phyloP scores from a whole-genome alignment of 2,329 filamentous ascomycete genomes.

The Alternaria viburni region DNA sequence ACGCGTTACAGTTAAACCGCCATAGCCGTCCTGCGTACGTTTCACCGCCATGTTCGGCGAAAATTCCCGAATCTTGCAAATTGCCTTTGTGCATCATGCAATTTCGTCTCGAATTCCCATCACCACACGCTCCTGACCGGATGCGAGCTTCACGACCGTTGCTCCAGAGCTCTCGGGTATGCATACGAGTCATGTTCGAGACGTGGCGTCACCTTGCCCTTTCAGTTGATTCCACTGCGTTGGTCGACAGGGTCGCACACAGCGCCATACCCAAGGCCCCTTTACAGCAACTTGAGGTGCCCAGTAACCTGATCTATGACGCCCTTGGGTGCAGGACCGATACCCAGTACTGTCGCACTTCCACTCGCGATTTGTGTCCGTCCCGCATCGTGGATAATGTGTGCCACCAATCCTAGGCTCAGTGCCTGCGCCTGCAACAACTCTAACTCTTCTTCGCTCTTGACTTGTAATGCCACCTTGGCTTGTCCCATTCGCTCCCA shows the following conservation, averaged over 20 bases:
- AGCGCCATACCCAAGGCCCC: not conserved
- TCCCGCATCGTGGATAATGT: slow-evolving; percentile 93
- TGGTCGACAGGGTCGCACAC: not conserved
- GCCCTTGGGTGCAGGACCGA: slow-evolving; percentile 76
- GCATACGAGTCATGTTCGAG: slow-evolving; percentile 8
- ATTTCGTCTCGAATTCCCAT: not conserved
- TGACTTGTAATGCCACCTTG: slow-evolving; percentile 91
- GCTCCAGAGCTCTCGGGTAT: not conserved
- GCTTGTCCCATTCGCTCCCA: slow-evolving; percentile 90
- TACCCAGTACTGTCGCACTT: slow-evolving; percentile 88
- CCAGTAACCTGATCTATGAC: slow-evolving; percentile 87
- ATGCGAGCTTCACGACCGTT: not conserved
- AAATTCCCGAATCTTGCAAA: not conserved
- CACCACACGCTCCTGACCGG: not conserved
- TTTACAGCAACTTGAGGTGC: slow-evolving; percentile 77
- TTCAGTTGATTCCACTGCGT: not conserved
- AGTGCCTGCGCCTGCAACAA: slow-evolving; percentile 80
- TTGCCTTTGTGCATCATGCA: not conserved
- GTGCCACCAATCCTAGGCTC: slow-evolving; percentile 82
- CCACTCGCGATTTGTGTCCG: slow-evolving; percentile 95
- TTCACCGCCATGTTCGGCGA: not conserved
- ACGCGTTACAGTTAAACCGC: not conserved
- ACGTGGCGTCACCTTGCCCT: not conserved
- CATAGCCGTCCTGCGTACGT: not conserved
- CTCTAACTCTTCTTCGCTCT: slow-evolving; percentile 79